Evolutionary conservation across 495 filamentous ascomycete genomes (phyloP).

Genomic region (Astrothelium subdiscretum): DNA sequence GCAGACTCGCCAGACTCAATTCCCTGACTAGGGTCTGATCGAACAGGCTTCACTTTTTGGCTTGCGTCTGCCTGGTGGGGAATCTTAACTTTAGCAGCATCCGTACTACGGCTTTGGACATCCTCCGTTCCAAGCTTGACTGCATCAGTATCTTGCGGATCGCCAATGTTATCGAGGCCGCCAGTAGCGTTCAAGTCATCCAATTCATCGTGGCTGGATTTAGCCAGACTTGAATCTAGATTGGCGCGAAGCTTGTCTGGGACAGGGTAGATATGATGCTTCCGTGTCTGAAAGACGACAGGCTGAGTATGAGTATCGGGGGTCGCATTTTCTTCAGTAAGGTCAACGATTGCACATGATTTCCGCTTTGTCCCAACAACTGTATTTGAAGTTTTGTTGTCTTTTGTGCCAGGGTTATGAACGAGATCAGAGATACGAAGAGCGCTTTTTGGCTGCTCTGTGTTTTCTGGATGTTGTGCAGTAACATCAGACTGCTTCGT

Average conservation of each 20-base stretch:
- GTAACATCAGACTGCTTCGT: not conserved
- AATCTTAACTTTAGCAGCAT: not conserved
- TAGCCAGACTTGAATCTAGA: too few relatives aligned
- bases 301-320: not conserved
- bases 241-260: not conserved
- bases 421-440: not conserved
- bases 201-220: too few relatives aligned
- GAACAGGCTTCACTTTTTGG: not conserved
- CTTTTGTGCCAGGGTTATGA: not conserved
- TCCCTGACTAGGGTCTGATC: not conserved
- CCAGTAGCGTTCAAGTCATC: not conserved
- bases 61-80: too few relatives aligned
- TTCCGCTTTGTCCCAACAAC: not conserved
- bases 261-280: not conserved
- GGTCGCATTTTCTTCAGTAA: not conserved
- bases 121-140: not conserved
- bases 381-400: not conserved
- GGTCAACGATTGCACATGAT: not conserved
- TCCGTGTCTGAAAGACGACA: not conserved
- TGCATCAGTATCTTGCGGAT: too few relatives aligned
- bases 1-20: not conserved
- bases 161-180: not conserved
- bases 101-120: not conserved
- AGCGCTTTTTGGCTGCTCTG: not conserved
- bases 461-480: not conserved